Evolutionary conservation across 306 rosid species (phyloP).

Genomic region (Castanea crenata): DNA sequence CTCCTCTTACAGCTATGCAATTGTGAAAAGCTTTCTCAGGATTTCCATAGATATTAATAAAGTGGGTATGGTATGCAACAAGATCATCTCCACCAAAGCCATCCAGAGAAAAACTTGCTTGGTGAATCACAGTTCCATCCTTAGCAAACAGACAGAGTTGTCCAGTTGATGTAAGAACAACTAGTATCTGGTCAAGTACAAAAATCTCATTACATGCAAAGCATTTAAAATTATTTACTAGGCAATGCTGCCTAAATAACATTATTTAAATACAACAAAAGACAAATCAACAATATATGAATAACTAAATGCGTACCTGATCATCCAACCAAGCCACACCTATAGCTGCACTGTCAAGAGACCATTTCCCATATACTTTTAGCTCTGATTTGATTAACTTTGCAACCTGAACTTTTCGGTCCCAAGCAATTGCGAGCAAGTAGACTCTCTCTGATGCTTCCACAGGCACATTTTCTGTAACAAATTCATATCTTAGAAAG

Average conservation of each 20-base stretch:
- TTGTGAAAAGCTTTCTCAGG: slow-evolving; percentile 96
- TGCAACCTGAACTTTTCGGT: slow-evolving; percentile 89
- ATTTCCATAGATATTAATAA: slow-evolving; percentile 71
- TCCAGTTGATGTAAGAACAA: slow-evolving; percentile 71
- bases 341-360: slow-evolving; percentile 84
- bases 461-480: slow-evolving; percentile 51
- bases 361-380: slow-evolving; percentile 78
- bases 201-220: slow-evolving; percentile 23
- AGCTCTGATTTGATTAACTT: slow-evolving; percentile 81
- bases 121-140: slow-evolving; percentile 93
- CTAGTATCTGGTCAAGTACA: slow-evolving; percentile 76
- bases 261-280: slow-evolving; percentile 10
- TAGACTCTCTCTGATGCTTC: slow-evolving; percentile 77
- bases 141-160: slow-evolving; percentile 76
- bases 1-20: slow-evolving; percentile 85
- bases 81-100: slow-evolving; percentile 76
- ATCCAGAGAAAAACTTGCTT: slow-evolving; percentile 72
- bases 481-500: slow-evolving; percentile 28
- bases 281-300: not conserved
- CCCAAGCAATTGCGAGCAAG: slow-evolving; percentile 98
- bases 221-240: not conserved
- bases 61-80: slow-evolving; percentile 79
- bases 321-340: slow-evolving; percentile 97
- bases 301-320: slow-evolving; percentile 46
- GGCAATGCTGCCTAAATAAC: slow-evolving; percentile 12